Evolutionary conservation across 2,329 filamentous ascomycete species (phyloP).

Genomic region (Colletotrichum coccodes): DNA sequence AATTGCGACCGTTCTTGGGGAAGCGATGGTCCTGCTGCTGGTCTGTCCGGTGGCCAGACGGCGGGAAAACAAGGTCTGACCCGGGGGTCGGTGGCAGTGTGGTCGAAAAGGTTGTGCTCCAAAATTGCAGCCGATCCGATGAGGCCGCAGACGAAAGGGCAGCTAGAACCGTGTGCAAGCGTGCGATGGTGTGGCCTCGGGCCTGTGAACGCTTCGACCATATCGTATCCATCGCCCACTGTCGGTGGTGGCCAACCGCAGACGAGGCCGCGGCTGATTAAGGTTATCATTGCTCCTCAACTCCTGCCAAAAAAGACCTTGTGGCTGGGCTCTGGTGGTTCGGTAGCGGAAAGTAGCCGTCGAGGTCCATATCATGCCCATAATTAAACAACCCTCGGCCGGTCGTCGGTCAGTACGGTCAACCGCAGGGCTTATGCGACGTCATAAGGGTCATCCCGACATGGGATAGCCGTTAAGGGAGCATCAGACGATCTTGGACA

Average conservation of each 20-base stretch:
- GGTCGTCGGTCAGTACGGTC: not conserved
- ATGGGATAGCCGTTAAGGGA: slow-evolving; percentile 14
- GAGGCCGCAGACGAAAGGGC: slow-evolving; percentile 10
- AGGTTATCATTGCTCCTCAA: slow-evolving; percentile 23
- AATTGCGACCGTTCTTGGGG: not conserved
- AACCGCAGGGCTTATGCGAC: not conserved
- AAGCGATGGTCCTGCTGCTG: not conserved
- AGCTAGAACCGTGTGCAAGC: not conserved
- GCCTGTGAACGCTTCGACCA: not conserved
- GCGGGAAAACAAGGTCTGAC: slow-evolving; percentile 11
- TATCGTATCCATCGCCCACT: not conserved
- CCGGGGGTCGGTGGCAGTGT: slow-evolving; percentile 8
- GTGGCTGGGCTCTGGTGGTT: not conserved
- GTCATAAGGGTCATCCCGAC: slow-evolving; percentile 18
- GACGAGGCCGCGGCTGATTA: slow-evolving; percentile 22
- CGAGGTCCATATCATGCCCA: not conserved
- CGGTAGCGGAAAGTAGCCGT: slow-evolving; percentile 30
- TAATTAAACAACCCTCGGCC: slow-evolving; percentile 7
- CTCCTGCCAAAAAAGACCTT: slow-evolving; percentile 12
- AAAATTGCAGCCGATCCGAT: slow-evolving; percentile 18
- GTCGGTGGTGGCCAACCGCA: not conserved
- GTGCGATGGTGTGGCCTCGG: not conserved
- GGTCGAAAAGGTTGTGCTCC: not conserved
- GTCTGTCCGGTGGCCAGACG: not conserved
- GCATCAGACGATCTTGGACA: slow-evolving; percentile 29